Conservation (phyloP, 163 green algal genomes). For the Chlamydomonas reinhardtii region DNA sequence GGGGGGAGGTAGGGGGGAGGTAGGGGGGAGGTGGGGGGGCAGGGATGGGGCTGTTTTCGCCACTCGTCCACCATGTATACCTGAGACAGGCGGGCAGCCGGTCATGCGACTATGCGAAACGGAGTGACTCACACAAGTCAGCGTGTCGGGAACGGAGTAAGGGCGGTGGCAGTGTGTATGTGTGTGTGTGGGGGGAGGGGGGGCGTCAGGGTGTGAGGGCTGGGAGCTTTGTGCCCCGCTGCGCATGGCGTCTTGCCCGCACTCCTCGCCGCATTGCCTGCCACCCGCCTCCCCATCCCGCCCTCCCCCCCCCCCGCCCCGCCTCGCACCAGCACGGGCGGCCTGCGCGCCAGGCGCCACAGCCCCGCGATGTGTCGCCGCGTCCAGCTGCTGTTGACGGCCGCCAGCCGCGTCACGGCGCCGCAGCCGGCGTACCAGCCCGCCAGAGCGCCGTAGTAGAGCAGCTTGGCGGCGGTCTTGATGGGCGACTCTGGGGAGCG, state of each 20-base stretch:
- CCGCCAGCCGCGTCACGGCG: conserved; percentile 43
- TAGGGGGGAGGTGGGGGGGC: neutral
- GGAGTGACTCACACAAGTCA: no score
- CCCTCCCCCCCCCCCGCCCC: neutral
- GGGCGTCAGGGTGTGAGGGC: no score
- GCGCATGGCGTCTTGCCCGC: no score
- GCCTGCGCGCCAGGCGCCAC: conserved; percentile 75
- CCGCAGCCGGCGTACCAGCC: conserved; percentile 80
- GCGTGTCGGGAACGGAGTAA: no score
- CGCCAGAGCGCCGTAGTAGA: conserved; percentile 92
- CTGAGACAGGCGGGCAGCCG: no score
- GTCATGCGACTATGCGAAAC: no score
- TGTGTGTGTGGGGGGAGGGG: no score
- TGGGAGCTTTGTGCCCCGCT: no score
- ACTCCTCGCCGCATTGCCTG: no score
- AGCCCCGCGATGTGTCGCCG: conserved; percentile 83
- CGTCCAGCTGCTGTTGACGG: conserved; percentile 97
- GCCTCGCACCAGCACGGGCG: conserved; percentile 62
- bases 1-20: neutral
- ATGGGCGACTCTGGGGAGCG: conserved; percentile 46
- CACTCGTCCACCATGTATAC: no score
- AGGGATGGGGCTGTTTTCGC: no score
- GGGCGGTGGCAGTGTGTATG: no score
- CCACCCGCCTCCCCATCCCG: neutral
- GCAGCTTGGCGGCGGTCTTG: conserved; percentile 81